A percentile compares a stretch with the other conserved stretches of the same genome.
These are phyloP conservation scores for Physocladia obscura DNA, from an alignment of 192 early-diverging fungal genomes.

Conservation along the genomic window DNA sequence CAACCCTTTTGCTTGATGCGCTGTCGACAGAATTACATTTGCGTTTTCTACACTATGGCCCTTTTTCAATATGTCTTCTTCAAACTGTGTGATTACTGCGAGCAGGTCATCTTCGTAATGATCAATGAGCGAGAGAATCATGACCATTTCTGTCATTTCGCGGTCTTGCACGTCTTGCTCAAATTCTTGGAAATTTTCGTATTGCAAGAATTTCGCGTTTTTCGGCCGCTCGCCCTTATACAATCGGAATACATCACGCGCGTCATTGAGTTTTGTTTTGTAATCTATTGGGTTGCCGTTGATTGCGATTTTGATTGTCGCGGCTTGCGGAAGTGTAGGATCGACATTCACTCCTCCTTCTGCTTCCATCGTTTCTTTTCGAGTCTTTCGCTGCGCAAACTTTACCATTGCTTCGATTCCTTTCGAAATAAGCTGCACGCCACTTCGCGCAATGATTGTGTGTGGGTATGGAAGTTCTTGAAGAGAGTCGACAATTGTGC, in stretches of 20 bases:
- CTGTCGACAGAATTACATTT: conserved; percentile 22
- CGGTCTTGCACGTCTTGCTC: conserved; percentile 23
- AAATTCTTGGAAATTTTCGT: conserved; percentile 5
- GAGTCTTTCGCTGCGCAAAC: background rate
- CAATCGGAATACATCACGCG: conserved; percentile 12
- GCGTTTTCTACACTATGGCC: background rate
- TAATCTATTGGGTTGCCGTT: conserved; percentile 18
- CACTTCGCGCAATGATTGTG: conserved; percentile 26
- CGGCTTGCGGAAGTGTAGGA: background rate
- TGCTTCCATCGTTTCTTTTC: no score
- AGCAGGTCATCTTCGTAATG: conserved; percentile 8
- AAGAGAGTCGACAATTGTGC: background rate
- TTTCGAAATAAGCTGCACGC: conserved; percentile 13
- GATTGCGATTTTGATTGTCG: conserved; percentile 5
- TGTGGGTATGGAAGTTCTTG: conserved; percentile 12
- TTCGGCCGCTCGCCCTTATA: conserved; percentile 1
- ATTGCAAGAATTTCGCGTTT: conserved; percentile 6
- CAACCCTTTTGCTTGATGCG: conserved; percentile 28
- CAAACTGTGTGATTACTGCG: background rate
- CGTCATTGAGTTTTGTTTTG: conserved; percentile 1
- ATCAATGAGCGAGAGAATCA: conserved; percentile 3
- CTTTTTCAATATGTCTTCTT: conserved; percentile 5
- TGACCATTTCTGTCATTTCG: conserved; percentile 2
- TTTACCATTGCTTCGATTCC: background rate
- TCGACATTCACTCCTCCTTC: background rate